Percentiles rank a stretch among this genome's conserved stretches.
Evolutionary conservation across 2,329 filamentous ascomycete species (phyloP).

Genomic region (Fusarium coicis): DNA sequence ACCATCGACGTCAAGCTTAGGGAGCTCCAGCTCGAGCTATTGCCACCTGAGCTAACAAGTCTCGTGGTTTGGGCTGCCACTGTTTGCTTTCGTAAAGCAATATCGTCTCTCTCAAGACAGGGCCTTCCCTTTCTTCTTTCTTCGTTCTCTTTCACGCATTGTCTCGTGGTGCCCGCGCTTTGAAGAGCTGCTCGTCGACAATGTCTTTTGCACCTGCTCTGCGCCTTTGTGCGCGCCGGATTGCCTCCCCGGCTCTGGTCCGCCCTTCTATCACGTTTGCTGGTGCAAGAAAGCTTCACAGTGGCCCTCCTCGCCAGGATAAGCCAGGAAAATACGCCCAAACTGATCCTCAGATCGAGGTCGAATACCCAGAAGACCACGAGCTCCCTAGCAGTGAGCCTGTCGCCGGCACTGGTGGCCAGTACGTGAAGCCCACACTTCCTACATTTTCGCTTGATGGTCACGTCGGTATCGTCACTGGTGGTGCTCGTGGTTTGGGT

Average conservation of each 20-base stretch:
- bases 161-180: neutral
- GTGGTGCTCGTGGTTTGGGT: conserved; percentile 88
- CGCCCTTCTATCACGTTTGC: conserved; percentile 40
- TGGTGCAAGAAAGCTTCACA: conserved; percentile 48
- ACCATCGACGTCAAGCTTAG: conserved; percentile 33
- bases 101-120: neutral
- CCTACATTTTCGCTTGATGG: conserved; percentile 88
- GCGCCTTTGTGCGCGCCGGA: conserved; percentile 45
- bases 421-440: conserved; percentile 86
- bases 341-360: conserved; percentile 80
- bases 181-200: neutral
- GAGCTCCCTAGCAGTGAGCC: conserved; percentile 77
- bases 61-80: conserved; percentile 9
- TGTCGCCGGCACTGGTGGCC: conserved; percentile 79
- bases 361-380: conserved; percentile 80
- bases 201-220: conserved; percentile 44
- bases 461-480: conserved; percentile 86
- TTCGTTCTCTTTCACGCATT: neutral
- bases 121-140: neutral
- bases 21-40: conserved; percentile 29
- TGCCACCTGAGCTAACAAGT: conserved; percentile 27
- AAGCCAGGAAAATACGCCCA: conserved; percentile 76
- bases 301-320: conserved; percentile 49
- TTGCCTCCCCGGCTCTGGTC: conserved; percentile 30
- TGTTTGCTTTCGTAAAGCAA: conserved; percentile 21